Evolutionary conservation across 306 rosid genomes (phyloP).

Genomic region (Acacia acuminata): DNA sequence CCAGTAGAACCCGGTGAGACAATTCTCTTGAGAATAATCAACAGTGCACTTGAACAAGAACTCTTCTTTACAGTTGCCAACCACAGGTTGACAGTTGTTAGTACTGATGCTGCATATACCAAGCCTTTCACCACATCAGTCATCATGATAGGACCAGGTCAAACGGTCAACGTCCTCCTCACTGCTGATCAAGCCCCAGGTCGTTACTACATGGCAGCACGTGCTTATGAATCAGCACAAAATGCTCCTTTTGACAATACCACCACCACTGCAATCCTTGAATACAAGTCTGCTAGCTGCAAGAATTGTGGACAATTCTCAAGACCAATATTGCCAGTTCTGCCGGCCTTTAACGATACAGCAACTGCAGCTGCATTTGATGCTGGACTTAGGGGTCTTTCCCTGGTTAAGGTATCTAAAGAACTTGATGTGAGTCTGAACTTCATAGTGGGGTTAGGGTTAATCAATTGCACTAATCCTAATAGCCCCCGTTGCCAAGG

Average conservation of each 20-base stretch:
- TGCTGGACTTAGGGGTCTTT: conserved; percentile 55
- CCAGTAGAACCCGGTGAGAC: conserved; percentile 62
- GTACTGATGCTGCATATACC: conserved; percentile 73
- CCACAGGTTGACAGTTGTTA: conserved; percentile 78
- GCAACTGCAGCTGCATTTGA: conserved; percentile 66
- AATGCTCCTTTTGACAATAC: conserved; percentile 92
- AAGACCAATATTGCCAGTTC: conserved; percentile 52
- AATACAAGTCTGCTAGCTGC: conserved; percentile 59
- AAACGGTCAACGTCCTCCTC: conserved; percentile 76
- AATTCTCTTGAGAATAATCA: conserved; percentile 70
- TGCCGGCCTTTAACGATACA: conserved; percentile 76
- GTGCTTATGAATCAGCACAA: conserved; percentile 69
- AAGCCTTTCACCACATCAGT: conserved; percentile 69
- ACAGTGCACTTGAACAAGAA: conserved; percentile 86
- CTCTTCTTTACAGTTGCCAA: conserved; percentile 79
- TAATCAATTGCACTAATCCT: conserved; percentile 78
- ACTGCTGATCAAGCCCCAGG: conserved; percentile 78
- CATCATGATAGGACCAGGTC: conserved; percentile 85
- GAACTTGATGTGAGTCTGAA: conserved; percentile 51
- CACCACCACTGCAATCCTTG: conserved; percentile 91
- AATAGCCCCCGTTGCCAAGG: conserved; percentile 93
- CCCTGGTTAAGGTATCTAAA: conserved; percentile 45
- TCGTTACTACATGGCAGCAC: conserved; percentile 76
- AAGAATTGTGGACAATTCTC: conserved; percentile 36
- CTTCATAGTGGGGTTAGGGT: conserved; percentile 76